Conservation (phyloP, 805 yeast genomes). For the Spencermartinsiella europaea region DNA sequence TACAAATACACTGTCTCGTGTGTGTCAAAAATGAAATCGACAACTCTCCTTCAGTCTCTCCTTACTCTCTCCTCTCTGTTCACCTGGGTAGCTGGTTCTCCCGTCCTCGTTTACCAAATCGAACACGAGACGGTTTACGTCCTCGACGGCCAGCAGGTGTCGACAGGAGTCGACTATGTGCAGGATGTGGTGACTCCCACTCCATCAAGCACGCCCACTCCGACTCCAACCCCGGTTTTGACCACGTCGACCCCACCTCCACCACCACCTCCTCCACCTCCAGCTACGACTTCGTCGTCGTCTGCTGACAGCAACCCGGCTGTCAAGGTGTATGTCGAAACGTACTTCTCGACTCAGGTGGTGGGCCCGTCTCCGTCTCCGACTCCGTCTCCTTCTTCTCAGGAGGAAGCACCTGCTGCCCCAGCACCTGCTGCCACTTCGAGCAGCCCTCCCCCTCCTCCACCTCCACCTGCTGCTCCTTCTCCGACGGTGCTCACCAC, state of each 20-base stretch:
- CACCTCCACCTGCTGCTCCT: conserved; percentile 15
- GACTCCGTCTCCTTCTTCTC: conserved; percentile 4
- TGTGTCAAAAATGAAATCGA: background rate
- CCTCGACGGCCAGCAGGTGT: background rate
- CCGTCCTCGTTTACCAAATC: background rate
- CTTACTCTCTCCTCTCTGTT: background rate
- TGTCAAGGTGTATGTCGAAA: background rate
- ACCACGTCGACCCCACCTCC: background rate
- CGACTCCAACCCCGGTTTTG: conserved; percentile 6
- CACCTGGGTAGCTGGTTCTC: background rate
- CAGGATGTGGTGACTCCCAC: background rate
- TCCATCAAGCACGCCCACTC: background rate
- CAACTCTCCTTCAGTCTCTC: background rate
- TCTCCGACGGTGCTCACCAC: conserved; percentile 8
- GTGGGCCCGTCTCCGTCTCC: conserved; percentile 8
- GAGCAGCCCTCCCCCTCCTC: conserved; percentile 5
- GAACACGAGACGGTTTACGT: background rate
- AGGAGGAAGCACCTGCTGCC: too few relatives aligned
- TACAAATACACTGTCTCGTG: too few relatives aligned
- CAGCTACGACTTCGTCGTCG: background rate
- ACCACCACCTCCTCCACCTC: conserved; percentile 4
- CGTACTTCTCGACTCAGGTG: background rate
- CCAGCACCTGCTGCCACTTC: conserved; percentile 8
- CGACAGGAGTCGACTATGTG: background rate
- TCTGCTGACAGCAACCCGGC: background rate